phyloP scores from a whole-genome alignment of 176 grass and related monocot species.

The Zizania latifolia region DNA sequence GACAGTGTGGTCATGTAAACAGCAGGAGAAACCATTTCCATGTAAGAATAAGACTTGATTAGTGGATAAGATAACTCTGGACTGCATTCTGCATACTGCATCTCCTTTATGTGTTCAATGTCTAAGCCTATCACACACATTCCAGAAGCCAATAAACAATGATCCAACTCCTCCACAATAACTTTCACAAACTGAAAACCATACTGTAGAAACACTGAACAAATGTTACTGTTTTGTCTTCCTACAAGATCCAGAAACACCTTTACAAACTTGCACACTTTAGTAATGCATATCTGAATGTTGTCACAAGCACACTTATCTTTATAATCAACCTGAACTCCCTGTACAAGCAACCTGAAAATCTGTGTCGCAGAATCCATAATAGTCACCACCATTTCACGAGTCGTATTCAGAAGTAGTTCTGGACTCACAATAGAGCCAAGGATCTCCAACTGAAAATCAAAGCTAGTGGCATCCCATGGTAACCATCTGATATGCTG shows the following conservation, averaged over 20 bases:
- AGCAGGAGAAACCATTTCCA: slow-evolving; percentile 50
- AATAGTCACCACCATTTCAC: slow-evolving; percentile 25
- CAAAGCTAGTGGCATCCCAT: slow-evolving; percentile 49
- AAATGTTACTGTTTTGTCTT: slow-evolving; percentile 26
- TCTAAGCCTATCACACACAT: slow-evolving; percentile 34
- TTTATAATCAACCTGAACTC: slow-evolving; percentile 43
- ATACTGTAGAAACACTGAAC: slow-evolving; percentile 30
- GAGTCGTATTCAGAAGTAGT: slow-evolving; percentile 34
- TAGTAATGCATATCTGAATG: slow-evolving; percentile 34
- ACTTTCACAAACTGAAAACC: slow-evolving; percentile 43
- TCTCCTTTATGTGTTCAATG: slow-evolving; percentile 38
- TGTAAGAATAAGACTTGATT: slow-evolving; percentile 28
- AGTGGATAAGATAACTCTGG: slow-evolving; percentile 12
- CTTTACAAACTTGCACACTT: slow-evolving; percentile 49
- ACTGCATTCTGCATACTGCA: slow-evolving; percentile 20
- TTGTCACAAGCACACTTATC: slow-evolving; percentile 16
- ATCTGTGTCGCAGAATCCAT: slow-evolving; percentile 48
- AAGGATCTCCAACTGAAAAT: slow-evolving; percentile 63
- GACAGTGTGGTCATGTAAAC: slow-evolving; percentile 36
- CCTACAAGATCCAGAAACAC: slow-evolving; percentile 34
- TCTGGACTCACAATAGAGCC: slow-evolving; percentile 47
- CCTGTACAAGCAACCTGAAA: slow-evolving; percentile 59
- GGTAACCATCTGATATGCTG: slow-evolving; percentile 67
- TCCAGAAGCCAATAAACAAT: slow-evolving; percentile 36
- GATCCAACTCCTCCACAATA: slow-evolving; percentile 40